Percentiles rank a stretch among this genome's conserved stretches.
These are phyloP conservation scores for Vaccinium myrtillus DNA, from an alignment of 148 eudicot species.

Conservation along the genomic window DNA sequence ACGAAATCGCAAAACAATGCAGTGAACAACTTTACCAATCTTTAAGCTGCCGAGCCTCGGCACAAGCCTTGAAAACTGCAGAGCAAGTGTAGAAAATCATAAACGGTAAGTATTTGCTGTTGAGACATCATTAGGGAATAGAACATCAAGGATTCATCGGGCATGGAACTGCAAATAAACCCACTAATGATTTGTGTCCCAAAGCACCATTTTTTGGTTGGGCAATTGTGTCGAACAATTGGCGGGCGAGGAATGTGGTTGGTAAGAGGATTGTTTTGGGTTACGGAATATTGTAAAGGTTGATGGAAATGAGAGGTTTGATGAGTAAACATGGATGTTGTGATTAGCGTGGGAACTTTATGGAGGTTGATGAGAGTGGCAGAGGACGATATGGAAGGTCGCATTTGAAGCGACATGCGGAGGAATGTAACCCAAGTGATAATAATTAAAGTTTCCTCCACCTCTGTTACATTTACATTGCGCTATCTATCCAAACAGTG, in stretches of 20 bases:
- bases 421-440: not conserved
- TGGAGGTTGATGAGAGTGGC: slow-evolving; percentile 21
- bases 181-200: slow-evolving; percentile 87
- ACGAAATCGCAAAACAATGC: slow-evolving; percentile 57
- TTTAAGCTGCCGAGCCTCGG: slow-evolving; percentile 47
- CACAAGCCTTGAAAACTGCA: slow-evolving; percentile 80
- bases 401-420: not conserved
- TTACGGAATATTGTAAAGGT: not conserved
- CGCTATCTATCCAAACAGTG: no score
- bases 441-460: no score
- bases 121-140: slow-evolving; percentile 52
- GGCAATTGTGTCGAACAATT: slow-evolving; percentile 73
- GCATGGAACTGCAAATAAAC: slow-evolving; percentile 64
- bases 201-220: slow-evolving; percentile 74
- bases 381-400: slow-evolving; percentile 4
- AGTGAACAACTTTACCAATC: slow-evolving; percentile 75
- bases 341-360: slow-evolving; percentile 14
- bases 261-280: slow-evolving; percentile 16
- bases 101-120: not conserved
- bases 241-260: slow-evolving; percentile 64
- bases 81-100: slow-evolving; percentile 77
- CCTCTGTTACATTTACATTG: no score
- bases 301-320: not conserved
- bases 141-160: slow-evolving; percentile 56
- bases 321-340: not conserved